Percentiles rank a stretch among this genome's conserved stretches.
Conservation (phyloP, 306 rosid species). For the Vicia faba region DNA sequence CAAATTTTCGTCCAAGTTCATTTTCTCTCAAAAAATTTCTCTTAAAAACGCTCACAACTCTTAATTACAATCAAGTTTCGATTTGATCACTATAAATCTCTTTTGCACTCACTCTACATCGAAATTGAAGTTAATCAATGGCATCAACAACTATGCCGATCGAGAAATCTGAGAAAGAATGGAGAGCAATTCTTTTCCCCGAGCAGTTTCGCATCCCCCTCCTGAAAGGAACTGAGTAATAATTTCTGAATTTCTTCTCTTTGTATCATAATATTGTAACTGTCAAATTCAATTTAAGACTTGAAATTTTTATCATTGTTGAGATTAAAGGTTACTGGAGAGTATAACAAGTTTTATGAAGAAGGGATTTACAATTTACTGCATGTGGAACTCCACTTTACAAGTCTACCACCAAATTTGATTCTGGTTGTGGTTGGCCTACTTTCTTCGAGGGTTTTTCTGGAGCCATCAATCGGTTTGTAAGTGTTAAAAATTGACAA, state of each 20-base stretch:
- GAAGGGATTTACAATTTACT: constrained; percentile 71
- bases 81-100: not conserved
- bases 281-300: not conserved
- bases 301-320: constrained; percentile 5
- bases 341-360: constrained; percentile 74
- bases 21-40: not conserved
- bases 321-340: constrained; percentile 75
- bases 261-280: not conserved
- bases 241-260: constrained; percentile 15
- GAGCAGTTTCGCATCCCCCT: constrained; percentile 86
- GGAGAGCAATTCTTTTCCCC: constrained; percentile 64
- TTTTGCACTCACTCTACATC: not conserved
- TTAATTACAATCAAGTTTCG: not conserved
- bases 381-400: constrained; percentile 86
- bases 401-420: constrained; percentile 75
- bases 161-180: constrained; percentile 1
- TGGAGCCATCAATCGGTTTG: constrained; percentile 76
- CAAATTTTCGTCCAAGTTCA: constrained; percentile 7
- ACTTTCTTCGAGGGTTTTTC: constrained; percentile 90
- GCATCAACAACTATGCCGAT: not conserved
- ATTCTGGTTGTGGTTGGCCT: constrained; percentile 98
- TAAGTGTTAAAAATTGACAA: too few relatives aligned
- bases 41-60: not conserved
- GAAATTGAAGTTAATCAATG: not conserved
- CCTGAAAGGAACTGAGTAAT: constrained; percentile 82